Conservation (phyloP, 768 basidiomycete species). For the Rhodosporidiobolus sp. region DNA sequence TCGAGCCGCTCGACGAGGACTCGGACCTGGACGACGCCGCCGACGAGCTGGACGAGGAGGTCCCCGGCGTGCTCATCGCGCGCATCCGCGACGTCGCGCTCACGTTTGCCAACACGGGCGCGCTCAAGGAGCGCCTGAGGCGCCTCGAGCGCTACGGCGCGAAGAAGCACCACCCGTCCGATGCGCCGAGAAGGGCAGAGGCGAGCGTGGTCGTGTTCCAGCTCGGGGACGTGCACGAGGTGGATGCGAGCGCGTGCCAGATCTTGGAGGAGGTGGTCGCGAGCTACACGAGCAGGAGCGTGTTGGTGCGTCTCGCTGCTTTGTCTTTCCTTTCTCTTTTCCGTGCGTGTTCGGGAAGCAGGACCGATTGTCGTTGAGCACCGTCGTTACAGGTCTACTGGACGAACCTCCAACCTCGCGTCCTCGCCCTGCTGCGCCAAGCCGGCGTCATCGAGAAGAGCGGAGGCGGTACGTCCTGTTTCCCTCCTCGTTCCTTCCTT, state of each 20-base stretch:
- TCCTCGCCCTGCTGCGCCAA: not conserved
- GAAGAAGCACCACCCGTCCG: constrained; percentile 77
- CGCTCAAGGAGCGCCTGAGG: constrained; percentile 81
- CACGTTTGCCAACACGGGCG: constrained; percentile 94
- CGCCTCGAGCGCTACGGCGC: constrained; percentile 85
- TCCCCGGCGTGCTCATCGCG: constrained; percentile 78
- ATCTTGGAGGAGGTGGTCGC: constrained; percentile 41
- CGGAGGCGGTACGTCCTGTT: constrained; percentile 18
- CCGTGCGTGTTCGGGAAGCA: not conserved
- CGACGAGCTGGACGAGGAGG: constrained; percentile 49
- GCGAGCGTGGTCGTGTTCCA: constrained; percentile 59
- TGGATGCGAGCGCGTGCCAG: constrained; percentile 67
- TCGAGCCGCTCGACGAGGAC: constrained; percentile 86
- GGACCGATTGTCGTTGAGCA: not conserved
- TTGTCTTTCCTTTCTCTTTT: not conserved
- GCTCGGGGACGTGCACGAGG: constrained; percentile 81
- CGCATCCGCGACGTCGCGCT: constrained; percentile 77
- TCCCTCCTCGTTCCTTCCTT: too few relatives aligned
- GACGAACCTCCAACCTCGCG: not conserved
- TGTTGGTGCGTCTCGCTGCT: constrained; percentile 16
- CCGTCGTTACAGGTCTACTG: constrained; percentile 30
- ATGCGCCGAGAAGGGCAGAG: constrained; percentile 56
- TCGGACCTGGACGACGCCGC: constrained; percentile 57
- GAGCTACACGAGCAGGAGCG: constrained; percentile 29
- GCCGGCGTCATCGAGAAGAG: constrained; percentile 19